phyloP scores from a whole-genome alignment of 2,329 filamentous ascomycete genomes.

The Exophiala sp. region DNA sequence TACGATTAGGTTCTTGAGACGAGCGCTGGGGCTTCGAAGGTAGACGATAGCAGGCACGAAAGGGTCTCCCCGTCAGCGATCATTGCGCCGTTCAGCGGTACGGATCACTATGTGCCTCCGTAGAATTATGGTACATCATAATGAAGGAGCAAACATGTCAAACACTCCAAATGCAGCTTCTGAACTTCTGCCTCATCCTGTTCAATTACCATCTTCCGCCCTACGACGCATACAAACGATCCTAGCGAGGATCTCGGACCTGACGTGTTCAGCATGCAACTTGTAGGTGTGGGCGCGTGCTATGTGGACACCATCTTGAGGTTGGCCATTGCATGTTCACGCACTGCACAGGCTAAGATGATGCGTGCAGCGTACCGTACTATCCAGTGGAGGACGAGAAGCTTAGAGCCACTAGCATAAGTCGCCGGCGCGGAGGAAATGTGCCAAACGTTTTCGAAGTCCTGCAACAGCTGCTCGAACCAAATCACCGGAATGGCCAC shows the following conservation, averaged over 20 bases:
- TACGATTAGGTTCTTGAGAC: no score
- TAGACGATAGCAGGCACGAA: no score
- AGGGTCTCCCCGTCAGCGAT: no score
- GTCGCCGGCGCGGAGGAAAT: constrained; percentile 67
- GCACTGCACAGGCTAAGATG: background rate
- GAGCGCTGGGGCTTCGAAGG: no score
- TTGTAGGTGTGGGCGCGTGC: constrained; percentile 62
- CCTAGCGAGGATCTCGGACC: no score
- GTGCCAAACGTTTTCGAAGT: constrained; percentile 70
- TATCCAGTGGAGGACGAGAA: constrained; percentile 62
- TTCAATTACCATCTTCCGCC: no score
- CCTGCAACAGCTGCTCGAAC: constrained; percentile 57
- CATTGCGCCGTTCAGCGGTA: no score
- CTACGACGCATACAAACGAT: no score
- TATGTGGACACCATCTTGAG: constrained; percentile 67
- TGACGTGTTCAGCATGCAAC: constrained; percentile 19
- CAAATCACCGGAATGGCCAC: background rate
- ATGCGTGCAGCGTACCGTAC: background rate
- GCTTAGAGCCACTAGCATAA: constrained; percentile 59
- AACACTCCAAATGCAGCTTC: background rate
- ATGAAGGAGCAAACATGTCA: no score
- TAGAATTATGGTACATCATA: no score
- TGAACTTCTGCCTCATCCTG: background rate
- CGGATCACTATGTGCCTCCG: no score
- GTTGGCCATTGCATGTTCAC: constrained; percentile 56